Conservation (phyloP, 202 grass and related monocot species). For the Sporobolus alterniflorus region DNA sequence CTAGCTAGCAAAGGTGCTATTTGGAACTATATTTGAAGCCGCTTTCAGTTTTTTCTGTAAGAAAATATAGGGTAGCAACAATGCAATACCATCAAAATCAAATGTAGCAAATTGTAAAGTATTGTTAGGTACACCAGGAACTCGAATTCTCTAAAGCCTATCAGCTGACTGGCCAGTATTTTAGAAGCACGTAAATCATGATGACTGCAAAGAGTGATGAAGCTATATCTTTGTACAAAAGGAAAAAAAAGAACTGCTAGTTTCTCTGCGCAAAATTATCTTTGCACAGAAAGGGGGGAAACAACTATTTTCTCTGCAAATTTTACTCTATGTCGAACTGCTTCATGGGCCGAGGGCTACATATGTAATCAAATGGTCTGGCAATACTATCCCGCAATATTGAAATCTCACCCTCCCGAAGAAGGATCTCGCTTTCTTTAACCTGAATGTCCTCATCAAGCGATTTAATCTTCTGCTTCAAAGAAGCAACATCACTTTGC, state of each 20-base stretch:
- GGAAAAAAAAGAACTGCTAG: not conserved
- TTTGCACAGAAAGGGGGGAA: too few relatives aligned
- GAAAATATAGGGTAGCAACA: not conserved
- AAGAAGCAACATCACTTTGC: constrained; percentile 47
- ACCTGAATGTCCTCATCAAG: constrained; percentile 69
- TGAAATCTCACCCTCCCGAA: constrained; percentile 61
- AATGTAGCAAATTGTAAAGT: not conserved
- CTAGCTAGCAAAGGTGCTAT: not conserved
- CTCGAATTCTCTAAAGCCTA: not conserved
- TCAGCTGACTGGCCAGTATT: not conserved
- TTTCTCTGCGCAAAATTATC: constrained; percentile 20
- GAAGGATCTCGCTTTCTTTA: constrained; percentile 80
- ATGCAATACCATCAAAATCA: not conserved
- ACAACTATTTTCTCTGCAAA: too few relatives aligned
- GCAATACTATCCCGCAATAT: constrained; percentile 51
- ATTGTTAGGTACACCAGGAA: too few relatives aligned
- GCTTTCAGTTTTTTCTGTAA: not conserved
- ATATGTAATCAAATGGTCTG: constrained; percentile 44
- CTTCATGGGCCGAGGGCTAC: constrained; percentile 39
- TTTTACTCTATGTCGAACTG: constrained; percentile 55
- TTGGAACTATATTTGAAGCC: not conserved
- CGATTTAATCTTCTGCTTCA: constrained; percentile 60
- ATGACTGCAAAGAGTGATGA: not conserved
- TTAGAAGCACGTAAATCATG: constrained; percentile 1
- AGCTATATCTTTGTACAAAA: not conserved